A percentile compares a stretch with the other conserved stretches of the same genome.
Evolutionary conservation across 768 basidiomycete species (phyloP).

Genomic region (Mycena epipterygia): DNA sequence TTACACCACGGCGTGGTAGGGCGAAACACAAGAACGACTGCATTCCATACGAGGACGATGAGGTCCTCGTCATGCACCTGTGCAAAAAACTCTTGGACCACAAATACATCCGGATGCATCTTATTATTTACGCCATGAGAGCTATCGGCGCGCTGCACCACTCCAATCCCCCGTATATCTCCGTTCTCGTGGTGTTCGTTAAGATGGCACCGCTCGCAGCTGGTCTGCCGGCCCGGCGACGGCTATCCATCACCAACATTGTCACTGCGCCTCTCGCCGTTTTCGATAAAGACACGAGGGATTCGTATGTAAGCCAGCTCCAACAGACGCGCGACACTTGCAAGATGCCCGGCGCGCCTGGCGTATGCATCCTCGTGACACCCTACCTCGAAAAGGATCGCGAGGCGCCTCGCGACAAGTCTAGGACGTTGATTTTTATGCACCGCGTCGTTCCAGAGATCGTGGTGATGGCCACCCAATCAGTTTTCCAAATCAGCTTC

Average conservation of each 20-base stretch:
- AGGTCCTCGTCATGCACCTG: slow-evolving; percentile 1
- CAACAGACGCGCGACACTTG: background rate
- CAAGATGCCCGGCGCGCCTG: slow-evolving; percentile 1
- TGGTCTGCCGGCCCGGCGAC: background rate
- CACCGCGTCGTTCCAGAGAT: slow-evolving; percentile 8
- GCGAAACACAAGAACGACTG: slow-evolving; percentile 2
- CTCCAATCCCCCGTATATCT: slow-evolving; percentile 10
- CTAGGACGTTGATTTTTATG: background rate
- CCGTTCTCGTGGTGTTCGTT: slow-evolving; percentile 5
- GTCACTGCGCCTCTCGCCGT: slow-evolving; percentile 17
- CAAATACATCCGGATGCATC: background rate
- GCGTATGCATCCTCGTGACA: background rate
- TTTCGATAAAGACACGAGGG: background rate
- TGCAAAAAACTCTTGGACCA: slow-evolving; percentile 7
- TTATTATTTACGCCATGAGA: slow-evolving; percentile 8
- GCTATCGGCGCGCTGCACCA: slow-evolving; percentile 21
- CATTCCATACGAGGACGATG: slow-evolving; percentile 3
- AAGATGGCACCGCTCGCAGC: slow-evolving; percentile 3
- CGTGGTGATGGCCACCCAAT: background rate
- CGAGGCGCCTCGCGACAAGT: background rate
- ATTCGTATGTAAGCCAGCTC: background rate
- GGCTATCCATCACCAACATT: slow-evolving; percentile 7
- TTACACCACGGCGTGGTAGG: background rate
- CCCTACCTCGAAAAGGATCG: background rate
- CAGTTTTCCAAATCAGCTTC: background rate